Evolutionary conservation across 2,329 filamentous ascomycete genomes (phyloP).

Genomic region (Colletotrichum sp.): DNA sequence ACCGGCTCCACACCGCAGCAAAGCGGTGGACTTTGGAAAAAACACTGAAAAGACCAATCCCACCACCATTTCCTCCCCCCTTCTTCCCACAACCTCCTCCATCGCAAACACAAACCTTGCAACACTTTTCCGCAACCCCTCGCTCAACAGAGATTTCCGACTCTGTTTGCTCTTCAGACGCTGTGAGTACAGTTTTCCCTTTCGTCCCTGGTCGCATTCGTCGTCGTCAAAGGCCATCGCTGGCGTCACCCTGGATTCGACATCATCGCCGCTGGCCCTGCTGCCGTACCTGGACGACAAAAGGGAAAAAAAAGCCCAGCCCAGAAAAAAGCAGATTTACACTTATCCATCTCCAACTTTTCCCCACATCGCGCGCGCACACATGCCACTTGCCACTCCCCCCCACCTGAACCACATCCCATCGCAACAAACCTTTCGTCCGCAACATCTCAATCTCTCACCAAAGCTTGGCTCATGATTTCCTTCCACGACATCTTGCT

Average conservation of each 20-base stretch:
- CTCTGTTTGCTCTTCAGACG: neutral
- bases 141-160: slow-evolving; percentile 16
- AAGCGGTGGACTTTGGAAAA: slow-evolving; percentile 7
- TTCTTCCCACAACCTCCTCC: slow-evolving; percentile 17
- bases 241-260: neutral
- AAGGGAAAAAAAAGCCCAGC: neutral
- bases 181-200: neutral
- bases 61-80: slow-evolving; percentile 12
- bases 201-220: neutral
- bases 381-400: slow-evolving; percentile 24
- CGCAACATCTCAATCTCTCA: slow-evolving; percentile 1
- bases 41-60: slow-evolving; percentile 12
- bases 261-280: neutral
- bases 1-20: slow-evolving; percentile 12
- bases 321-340: neutral
- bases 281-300: neutral
- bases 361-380: slow-evolving; percentile 20
- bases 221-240: neutral
- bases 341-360: slow-evolving; percentile 19
- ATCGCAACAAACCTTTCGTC: slow-evolving; percentile 1
- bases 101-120: slow-evolving; percentile 9
- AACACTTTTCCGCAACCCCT: slow-evolving; percentile 4
- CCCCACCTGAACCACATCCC: slow-evolving; percentile 4
- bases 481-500: neutral
- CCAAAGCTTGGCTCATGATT: slow-evolving; percentile 8